Base-by-base conservation (phyloP, 768 basidiomycete species). In the Leccinum disarticulatum region DNA sequence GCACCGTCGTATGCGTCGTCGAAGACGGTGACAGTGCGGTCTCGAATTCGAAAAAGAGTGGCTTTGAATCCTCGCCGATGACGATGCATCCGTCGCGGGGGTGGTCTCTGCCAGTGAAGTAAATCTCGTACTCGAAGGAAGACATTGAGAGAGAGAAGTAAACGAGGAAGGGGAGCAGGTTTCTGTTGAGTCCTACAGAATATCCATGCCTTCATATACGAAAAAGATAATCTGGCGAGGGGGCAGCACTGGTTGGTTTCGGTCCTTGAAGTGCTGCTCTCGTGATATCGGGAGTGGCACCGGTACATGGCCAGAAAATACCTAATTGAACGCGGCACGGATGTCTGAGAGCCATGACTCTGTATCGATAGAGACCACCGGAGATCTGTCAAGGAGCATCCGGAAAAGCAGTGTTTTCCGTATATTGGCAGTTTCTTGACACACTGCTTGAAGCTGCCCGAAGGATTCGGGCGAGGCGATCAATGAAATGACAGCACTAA, bases 21-120 rank as follows among this genome's bases (percentile, higher is more conserved):
- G 35, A 55, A 62, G 55, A 56, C 48, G 68, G 66, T 47, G 70
- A 50, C 27, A 59, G 15, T 38, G 78, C 75, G 11, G 88, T 90
- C 69, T 86, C 83, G 72, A 91, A 89, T 68, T 80, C 82, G 69
- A 85, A 83, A 75, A 83, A 87, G 65, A 88, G 73, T 1, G 82
- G 81, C 63, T 77, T 80, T 33, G 75, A 76, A 72, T 83, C 83
- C 67, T 86, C 82, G 43, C 88, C 87, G 64, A 90, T 88, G 75
- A 90, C 74, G 59, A 84, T 79, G 69, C 85, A 87, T 59, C 78
- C 80, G 58, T 81, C 67, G 56, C 87, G 83, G 49, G 88, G 87
- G 75, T 90, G 81, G 71, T 86, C 85, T 68, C 77, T 77, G 57
- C 87, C 85, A 51, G 87, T 86, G 78, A 90, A 90, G 74, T 82